These are phyloP conservation scores for Phaeosphaeriaceae sp. DNA, from an alignment of 2,329 filamentous ascomycete genomes.

Conservation along the genomic window DNA sequence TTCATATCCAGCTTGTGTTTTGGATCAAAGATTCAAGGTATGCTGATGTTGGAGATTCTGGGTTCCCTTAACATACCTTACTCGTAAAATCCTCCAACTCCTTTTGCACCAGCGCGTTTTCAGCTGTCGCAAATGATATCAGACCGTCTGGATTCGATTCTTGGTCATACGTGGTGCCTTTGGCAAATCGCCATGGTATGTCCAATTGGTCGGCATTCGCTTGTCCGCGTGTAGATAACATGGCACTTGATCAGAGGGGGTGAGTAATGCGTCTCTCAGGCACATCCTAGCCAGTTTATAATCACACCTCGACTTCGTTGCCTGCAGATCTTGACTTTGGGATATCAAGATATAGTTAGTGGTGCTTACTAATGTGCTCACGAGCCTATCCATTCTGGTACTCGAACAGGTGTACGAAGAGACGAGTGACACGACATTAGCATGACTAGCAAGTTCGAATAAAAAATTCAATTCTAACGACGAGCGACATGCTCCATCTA, in stretches of 20 bases:
- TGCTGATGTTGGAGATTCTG: not conserved
- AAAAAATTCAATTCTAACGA: slow-evolving; percentile 8
- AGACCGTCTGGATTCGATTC: slow-evolving; percentile 53
- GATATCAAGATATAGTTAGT: not conserved
- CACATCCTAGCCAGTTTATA: not conserved
- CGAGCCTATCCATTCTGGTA: slow-evolving; percentile 5
- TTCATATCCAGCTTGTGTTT: not conserved
- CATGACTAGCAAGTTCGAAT: not conserved
- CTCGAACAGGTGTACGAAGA: not conserved
- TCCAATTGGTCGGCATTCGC: slow-evolving; percentile 15
- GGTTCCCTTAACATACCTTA: slow-evolving; percentile 6
- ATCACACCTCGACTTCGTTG: not conserved
- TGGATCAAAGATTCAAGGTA: not conserved
- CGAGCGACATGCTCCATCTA: not conserved
- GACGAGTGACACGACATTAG: not conserved
- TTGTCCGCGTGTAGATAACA: slow-evolving; percentile 15
- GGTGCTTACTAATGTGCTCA: slow-evolving; percentile 14
- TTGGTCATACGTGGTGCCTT: slow-evolving; percentile 46
- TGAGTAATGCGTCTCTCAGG: not conserved
- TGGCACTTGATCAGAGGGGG: not conserved
- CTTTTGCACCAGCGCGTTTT: slow-evolving; percentile 60
- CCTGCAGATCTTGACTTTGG: not conserved
- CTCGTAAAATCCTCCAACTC: slow-evolving; percentile 53
- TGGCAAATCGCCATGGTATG: slow-evolving; percentile 20
- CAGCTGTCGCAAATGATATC: slow-evolving; percentile 60